Conservation (phyloP, 768 basidiomycete species). For the Lenzites betulinus region DNA sequence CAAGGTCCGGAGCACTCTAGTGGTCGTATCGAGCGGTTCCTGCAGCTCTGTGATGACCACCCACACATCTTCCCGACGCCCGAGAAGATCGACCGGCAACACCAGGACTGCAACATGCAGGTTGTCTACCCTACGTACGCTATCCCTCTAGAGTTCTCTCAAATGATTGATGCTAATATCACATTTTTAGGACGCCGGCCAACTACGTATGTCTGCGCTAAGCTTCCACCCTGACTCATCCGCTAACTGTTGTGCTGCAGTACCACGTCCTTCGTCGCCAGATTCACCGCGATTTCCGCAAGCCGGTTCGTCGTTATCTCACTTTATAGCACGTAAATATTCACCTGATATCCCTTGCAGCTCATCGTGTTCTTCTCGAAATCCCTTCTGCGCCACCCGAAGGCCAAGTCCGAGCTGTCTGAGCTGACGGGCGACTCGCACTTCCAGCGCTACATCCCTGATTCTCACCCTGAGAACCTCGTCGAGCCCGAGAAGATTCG, state of each 20-base stretch:
- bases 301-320: slow-evolving; percentile 60
- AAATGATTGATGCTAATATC: not conserved
- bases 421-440: slow-evolving; percentile 89
- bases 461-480: slow-evolving; percentile 69
- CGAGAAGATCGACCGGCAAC: slow-evolving; percentile 90
- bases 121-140: slow-evolving; percentile 94
- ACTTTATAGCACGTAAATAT: not conserved
- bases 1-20: slow-evolving; percentile 99
- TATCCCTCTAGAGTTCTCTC: not conserved
- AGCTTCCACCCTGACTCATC: not conserved
- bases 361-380: slow-evolving; percentile 98
- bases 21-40: slow-evolving; percentile 92
- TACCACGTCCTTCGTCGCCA: slow-evolving; percentile 98
- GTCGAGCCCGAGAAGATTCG: slow-evolving; percentile 84
- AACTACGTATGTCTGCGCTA: slow-evolving; percentile 67
- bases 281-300: slow-evolving; percentile 97
- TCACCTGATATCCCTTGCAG: slow-evolving; percentile 36
- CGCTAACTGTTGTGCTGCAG: slow-evolving; percentile 36
- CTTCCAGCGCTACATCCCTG: slow-evolving; percentile 95
- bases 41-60: slow-evolving; percentile 98
- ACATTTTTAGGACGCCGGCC: slow-evolving; percentile 73
- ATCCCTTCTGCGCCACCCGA: slow-evolving; percentile 91
- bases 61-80: slow-evolving; percentile 86
- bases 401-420: slow-evolving; percentile 79
- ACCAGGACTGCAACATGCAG: slow-evolving; percentile 99